Base-by-base conservation (phyloP, 768 basidiomycete species). In the Lentinula raphanica region DNA sequence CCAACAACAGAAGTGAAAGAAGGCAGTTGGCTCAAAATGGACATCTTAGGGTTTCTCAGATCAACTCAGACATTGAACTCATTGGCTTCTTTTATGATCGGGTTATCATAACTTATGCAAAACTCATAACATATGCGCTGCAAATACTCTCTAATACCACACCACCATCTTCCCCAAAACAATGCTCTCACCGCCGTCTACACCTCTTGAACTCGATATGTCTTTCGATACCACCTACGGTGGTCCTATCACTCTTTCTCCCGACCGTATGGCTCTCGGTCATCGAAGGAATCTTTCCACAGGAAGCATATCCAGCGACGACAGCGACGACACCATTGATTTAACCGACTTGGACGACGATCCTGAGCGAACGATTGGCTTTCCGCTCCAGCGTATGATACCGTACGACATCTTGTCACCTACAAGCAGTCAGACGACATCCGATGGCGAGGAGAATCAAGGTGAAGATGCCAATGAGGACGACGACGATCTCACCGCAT, bases 251-350 rank as follows among this genome's bases (percentile, higher is more conserved):
- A 23, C 51, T 38, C 36, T 39, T 25, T 53, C 51, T 28, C 51
- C 51, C 13, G 51, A 53, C 35, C 51, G 32, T 13, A 38, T 53
- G 35, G 32, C n/a, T 53, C 15, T 31, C 13, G 49, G 32, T 50
- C 32, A 32, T 36, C 49, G 32, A 31, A 17, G 49, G 19, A 50
- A 50, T 36, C 3, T 21, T 9, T 50, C 49, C 2, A 36, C 29
- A 11, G 49, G 21, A 50, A 50, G 11, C n/a, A 12, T 31, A 5
- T 31, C n/a, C 49, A 35, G 32, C 32, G 32, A 35, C 40, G 51
- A 50, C 51, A 55, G 54, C 51, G 59, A 59, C 15, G 44, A 35
- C 28, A 49, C 54, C 3, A 55, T 55, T 27, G 54, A 59, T 48
- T 50, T 58, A 12, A 31, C 23, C 39, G 38, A 40, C 17, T 9